phyloP scores from a whole-genome alignment of 495 filamentous ascomycete genomes.

The Rostrohypoxylon terebratum region DNA sequence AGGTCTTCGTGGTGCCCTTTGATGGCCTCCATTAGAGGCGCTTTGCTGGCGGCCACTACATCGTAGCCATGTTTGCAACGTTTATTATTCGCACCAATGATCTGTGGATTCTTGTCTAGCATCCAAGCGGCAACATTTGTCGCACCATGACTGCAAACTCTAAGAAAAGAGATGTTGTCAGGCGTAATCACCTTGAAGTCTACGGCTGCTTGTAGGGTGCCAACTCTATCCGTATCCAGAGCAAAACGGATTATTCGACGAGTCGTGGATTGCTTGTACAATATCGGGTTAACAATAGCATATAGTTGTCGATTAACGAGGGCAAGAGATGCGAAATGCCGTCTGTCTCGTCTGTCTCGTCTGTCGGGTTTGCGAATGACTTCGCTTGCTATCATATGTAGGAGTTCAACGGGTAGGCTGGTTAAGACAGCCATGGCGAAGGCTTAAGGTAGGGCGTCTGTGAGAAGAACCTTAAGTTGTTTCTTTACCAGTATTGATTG shows the following conservation, averaged over 20 bases:
- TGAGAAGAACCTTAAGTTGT: no score
- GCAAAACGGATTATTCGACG: neutral
- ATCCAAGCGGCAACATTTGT: neutral
- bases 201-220: constrained; percentile 1
- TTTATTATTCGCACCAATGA: no score
- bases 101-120: neutral
- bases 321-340: constrained; percentile 6
- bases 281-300: neutral
- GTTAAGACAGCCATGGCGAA: neutral
- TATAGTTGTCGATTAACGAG: neutral
- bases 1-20: no score
- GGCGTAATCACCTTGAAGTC: neutral
- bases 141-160: neutral
- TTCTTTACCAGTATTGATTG: no score
- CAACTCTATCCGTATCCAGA: neutral
- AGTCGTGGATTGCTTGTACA: neutral
- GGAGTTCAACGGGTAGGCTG: neutral
- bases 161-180: neutral
- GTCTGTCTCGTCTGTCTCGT: no score
- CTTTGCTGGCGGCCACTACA: neutral
- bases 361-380: neutral
- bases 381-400: neutral
- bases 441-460: neutral
- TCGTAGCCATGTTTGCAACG: neutral
- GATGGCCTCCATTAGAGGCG: neutral